Evolutionary conservation across 164 flowering plant species (phyloP).

Genomic region (Litsea cubeba): DNA sequence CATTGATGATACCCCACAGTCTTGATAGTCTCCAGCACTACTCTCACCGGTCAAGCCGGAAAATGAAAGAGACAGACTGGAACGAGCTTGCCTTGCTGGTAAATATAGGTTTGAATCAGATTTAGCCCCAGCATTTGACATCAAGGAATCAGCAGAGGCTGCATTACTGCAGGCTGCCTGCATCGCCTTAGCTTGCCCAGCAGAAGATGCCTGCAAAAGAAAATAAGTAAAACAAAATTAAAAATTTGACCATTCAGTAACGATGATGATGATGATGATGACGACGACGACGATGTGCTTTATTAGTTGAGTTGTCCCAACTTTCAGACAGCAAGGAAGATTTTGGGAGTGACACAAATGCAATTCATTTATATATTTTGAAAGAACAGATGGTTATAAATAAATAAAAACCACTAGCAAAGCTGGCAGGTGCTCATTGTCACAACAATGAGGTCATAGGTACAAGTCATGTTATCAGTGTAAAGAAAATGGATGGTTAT

Average conservation of each 20-base stretch:
- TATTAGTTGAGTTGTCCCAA: too few relatives aligned
- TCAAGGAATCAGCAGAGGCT: constrained; percentile 75
- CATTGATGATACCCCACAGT: constrained; percentile 71
- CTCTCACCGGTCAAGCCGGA: constrained; percentile 65
- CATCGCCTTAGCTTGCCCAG: constrained; percentile 31
- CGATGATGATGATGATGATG: too few relatives aligned
- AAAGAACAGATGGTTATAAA: too few relatives aligned
- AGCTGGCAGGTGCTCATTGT: too few relatives aligned
- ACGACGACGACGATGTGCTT: too few relatives aligned
- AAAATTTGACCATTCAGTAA: neutral
- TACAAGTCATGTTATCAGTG: too few relatives aligned
- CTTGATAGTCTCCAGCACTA: constrained; percentile 61
- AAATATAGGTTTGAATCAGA: constrained; percentile 60
- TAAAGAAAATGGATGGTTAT: too few relatives aligned
- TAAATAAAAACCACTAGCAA: too few relatives aligned
- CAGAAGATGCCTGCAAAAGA: constrained; percentile 43
- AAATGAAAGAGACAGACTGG: constrained; percentile 52
- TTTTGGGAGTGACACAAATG: too few relatives aligned
- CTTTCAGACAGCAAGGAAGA: too few relatives aligned
- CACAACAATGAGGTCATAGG: too few relatives aligned
- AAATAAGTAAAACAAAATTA: neutral
- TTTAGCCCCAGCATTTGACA: constrained; percentile 41
- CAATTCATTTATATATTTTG: too few relatives aligned
- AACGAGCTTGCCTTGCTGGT: constrained; percentile 41
- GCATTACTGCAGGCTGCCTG: constrained; percentile 80